Evolutionary conservation across 257 asterid genomes (phyloP).

Genomic region (Capsicum rhomboideum): DNA sequence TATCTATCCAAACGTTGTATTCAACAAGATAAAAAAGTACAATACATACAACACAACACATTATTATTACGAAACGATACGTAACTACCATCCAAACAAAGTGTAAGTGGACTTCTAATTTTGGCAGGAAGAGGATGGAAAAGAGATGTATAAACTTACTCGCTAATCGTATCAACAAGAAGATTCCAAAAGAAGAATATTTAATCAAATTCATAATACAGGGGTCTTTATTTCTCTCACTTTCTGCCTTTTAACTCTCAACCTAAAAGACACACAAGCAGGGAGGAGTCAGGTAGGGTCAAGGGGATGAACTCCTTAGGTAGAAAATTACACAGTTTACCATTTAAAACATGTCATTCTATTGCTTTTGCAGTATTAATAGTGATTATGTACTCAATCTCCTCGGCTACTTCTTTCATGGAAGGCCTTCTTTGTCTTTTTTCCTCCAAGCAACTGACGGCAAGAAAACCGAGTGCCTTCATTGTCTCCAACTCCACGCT

Average conservation of each 20-base stretch:
- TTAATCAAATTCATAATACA: not conserved
- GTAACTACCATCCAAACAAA: too few relatives aligned
- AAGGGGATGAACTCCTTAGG: too few relatives aligned
- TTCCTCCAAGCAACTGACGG: slow-evolving; percentile 80
- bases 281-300: too few relatives aligned
- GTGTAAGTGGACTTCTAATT: not conserved
- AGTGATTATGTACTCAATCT: slow-evolving; percentile 69
- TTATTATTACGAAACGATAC: too few relatives aligned
- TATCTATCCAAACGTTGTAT: too few relatives aligned
- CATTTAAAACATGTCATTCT: not conserved
- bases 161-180: not conserved
- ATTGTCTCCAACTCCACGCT: slow-evolving; percentile 61
- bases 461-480: slow-evolving; percentile 86
- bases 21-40: too few relatives aligned
- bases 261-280: not conserved
- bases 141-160: not conserved
- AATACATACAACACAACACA: too few relatives aligned
- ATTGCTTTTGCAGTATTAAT: slow-evolving; percentile 33
- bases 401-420: slow-evolving; percentile 89
- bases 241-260: not conserved
- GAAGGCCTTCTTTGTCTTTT: slow-evolving; percentile 81
- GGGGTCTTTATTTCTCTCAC: not conserved
- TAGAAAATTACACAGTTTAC: not conserved
- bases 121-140: not conserved
- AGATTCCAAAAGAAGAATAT: not conserved